Conservation (phyloP, 192 early-diverging fungal genomes). For the Backusella macrospora region DNA sequence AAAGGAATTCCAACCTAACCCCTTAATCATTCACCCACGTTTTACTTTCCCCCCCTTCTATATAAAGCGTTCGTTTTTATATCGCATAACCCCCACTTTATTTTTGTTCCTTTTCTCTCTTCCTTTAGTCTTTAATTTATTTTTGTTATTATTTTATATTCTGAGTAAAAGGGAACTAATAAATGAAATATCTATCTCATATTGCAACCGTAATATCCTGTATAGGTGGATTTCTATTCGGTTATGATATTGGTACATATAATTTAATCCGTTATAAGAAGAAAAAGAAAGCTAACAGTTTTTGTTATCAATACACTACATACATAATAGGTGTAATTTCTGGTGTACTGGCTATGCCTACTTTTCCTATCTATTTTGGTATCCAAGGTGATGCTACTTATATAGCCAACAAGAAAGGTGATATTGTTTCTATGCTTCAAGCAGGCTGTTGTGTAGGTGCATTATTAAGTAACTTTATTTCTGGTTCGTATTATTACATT, state of each 20-base stretch:
- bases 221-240: slow-evolving; percentile 51
- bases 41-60: background rate
- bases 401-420: slow-evolving; percentile 16
- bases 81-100: background rate
- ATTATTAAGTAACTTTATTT: slow-evolving; percentile 41
- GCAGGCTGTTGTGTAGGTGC: slow-evolving; percentile 49
- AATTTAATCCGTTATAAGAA: background rate
- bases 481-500: slow-evolving; percentile 29
- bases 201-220: slow-evolving; percentile 53
- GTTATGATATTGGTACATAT: background rate
- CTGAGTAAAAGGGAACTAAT: background rate
- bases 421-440: slow-evolving; percentile 40
- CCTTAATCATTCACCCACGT: background rate
- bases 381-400: slow-evolving; percentile 7
- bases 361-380: slow-evolving; percentile 39
- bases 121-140: background rate
- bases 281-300: background rate
- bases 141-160: background rate
- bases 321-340: slow-evolving; percentile 51
- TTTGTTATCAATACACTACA: background rate
- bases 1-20: background rate
- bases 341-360: slow-evolving; percentile 62
- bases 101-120: background rate
- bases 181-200: slow-evolving; percentile 30
- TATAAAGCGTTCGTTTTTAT: background rate